phyloP scores from a whole-genome alignment of 495 filamentous ascomycete genomes.

The Amorphotheca resinae region DNA sequence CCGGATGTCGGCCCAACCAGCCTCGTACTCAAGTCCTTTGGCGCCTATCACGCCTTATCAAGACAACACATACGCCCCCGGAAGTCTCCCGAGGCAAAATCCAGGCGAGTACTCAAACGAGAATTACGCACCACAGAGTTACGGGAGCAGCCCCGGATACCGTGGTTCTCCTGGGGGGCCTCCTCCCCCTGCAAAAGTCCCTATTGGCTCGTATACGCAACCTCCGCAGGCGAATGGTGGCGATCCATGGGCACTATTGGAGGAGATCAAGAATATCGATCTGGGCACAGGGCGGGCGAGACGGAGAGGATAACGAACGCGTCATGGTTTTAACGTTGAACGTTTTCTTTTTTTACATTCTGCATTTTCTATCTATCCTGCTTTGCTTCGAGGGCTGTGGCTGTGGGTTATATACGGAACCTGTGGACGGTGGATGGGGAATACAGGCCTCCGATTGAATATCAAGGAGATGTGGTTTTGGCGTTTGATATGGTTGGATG shows the following conservation, averaged over 20 bases:
- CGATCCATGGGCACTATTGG: constrained; percentile 52
- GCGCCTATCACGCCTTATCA: constrained; percentile 31
- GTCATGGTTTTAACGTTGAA: too few species aligned
- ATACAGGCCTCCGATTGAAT: too few species aligned
- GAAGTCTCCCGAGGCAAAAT: constrained; percentile 12
- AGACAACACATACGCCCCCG: constrained; percentile 23
- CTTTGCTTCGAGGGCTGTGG: too few species aligned
- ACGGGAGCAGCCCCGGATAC: constrained; percentile 22
- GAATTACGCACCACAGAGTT: constrained; percentile 24
- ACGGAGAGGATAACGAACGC: constrained; percentile 8
- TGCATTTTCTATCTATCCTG: too few species aligned
- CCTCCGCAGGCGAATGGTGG: constrained; percentile 20
- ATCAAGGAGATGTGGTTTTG: too few species aligned
- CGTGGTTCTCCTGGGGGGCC: constrained; percentile 28
- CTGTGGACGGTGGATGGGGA: too few species aligned
- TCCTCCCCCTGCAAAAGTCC: constrained; percentile 66
- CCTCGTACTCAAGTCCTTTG: constrained; percentile 28
- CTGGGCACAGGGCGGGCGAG: constrained; percentile 47
- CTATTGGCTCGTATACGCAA: constrained; percentile 27
- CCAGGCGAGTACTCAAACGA: constrained; percentile 22
- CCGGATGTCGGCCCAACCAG: constrained; percentile 27
- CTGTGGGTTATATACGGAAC: too few species aligned
- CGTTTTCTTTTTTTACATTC: too few species aligned
- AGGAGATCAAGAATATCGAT: constrained; percentile 74
- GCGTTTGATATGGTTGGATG: too few species aligned